Conservation (phyloP, 2,329 filamentous ascomycete species). For the Sporothrix variecibatus region DNA sequence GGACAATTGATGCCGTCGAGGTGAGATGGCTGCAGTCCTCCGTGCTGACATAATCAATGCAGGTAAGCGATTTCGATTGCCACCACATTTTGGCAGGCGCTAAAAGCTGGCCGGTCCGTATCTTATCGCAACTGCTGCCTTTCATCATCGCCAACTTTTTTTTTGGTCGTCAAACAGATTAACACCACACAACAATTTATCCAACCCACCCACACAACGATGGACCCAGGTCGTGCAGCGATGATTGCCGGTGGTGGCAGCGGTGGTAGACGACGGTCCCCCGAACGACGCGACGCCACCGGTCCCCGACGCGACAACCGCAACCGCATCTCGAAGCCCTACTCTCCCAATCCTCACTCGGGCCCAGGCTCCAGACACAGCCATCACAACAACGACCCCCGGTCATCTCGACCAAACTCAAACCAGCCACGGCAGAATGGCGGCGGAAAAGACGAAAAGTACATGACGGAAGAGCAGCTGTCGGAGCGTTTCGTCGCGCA, state of each 20-base stretch:
- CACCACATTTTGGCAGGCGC: background rate
- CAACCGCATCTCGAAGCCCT: constrained; percentile 54
- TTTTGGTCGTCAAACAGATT: too few species aligned
- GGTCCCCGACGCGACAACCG: constrained; percentile 57
- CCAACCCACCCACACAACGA: constrained; percentile 34
- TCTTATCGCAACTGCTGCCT: background rate
- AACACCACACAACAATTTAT: background rate
- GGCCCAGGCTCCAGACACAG: background rate
- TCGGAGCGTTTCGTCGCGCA: constrained; percentile 84
- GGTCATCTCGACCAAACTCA: background rate
- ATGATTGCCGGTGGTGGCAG: constrained; percentile 51
- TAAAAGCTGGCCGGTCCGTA: background rate
- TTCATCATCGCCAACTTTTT: background rate
- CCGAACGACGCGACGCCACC: constrained; percentile 50
- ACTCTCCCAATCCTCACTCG: constrained; percentile 23
- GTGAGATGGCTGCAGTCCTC: background rate
- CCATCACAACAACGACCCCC: background rate
- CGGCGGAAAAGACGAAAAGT: constrained; percentile 27
- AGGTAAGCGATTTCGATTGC: background rate
- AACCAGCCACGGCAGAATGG: constrained; percentile 30
- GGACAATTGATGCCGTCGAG: background rate
- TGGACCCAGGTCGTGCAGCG: constrained; percentile 58
- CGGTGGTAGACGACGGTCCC: constrained; percentile 43
- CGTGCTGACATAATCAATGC: background rate
- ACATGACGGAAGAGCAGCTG: constrained; percentile 72